Base-by-base conservation (phyloP, 2,329 filamentous ascomycete species). In the Venturia pyrina region DNA sequence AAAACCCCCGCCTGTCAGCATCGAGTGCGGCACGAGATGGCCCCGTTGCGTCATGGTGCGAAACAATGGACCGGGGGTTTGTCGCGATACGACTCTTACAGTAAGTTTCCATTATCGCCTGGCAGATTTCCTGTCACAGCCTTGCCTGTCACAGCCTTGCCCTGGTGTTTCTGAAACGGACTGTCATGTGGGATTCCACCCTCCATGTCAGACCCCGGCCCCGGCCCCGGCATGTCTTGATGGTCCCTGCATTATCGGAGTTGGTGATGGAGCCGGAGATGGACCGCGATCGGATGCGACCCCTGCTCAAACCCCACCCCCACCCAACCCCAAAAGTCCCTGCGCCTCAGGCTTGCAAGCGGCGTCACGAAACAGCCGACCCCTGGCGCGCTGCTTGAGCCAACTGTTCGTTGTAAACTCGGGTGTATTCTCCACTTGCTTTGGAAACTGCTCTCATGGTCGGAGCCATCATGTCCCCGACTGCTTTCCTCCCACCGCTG, bases 381-480 rank as follows among this genome's bases (percentile, higher is more conserved):
- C 53, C 53, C 53, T 37, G 53, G 8, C 32, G 53, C 28, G 60
- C 60, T 46, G 37, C 37, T 46, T 43, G 60, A 13, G 34, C 60
- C 21, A 40, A n/a, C 37, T 62, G 60, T 61, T 40, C 57, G 19
- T n/a, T 61, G 15, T 61, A 79, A 15, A 88, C 90, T 70, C 82
- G 86, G 69, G 85, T 80, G 73, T 95, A 96, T 72, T 88, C 85
- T n/a, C 77, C 81, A 68, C 86, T 81, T 6, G 92, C 93, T 70
- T 84, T 85, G 66, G 85, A 82, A 67, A 97, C 77, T 15, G 91
- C 88, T 70, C 83, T 81, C 13, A 89, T 79, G 5, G 90, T 89
- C 5, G 91, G 90, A 66, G 85, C 85, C 75, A 96, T 85, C 71
- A 98, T 82, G 69, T 87, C 85, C 70, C 87, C 82, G 3, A 97